Conservation (phyloP, 352 stramenopile species). For the Peronospora farinosa region DNA sequence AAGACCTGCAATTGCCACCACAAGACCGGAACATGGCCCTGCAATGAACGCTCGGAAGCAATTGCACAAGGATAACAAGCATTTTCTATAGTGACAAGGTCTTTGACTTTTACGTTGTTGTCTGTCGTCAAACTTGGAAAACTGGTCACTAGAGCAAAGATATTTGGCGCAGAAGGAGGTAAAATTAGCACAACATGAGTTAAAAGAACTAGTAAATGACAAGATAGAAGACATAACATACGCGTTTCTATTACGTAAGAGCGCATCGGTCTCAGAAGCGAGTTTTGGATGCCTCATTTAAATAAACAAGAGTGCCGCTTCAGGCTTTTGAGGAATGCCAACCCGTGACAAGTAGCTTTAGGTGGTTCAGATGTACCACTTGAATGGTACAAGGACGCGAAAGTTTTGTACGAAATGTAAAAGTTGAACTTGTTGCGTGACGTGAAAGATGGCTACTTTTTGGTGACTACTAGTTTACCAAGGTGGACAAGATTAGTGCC, state of each 20-base stretch:
- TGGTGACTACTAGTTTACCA: no score
- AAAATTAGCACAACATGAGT: neutral
- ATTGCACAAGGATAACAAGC: constrained; percentile 18
- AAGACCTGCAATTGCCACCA: constrained; percentile 30
- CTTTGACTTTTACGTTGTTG: constrained; percentile 4
- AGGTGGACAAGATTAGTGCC: no score
- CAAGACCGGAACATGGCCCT: constrained; percentile 25
- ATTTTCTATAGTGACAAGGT: constrained; percentile 2
- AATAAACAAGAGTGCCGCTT: neutral
- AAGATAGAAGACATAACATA: constrained; percentile 14
- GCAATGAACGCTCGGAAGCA: constrained; percentile 21
- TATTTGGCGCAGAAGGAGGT: constrained; percentile 60
- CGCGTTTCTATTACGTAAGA: constrained; percentile 30
- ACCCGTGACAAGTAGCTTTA: no score
- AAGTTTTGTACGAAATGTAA: no score
- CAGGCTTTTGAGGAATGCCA: no score
- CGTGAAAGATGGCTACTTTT: no score
- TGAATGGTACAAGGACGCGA: no score
- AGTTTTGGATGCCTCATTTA: constrained; percentile 19
- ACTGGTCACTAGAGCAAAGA: constrained; percentile 46
- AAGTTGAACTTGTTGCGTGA: no score
- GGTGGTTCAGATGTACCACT: no score
- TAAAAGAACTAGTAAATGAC: neutral
- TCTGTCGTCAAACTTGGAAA: constrained; percentile 21
- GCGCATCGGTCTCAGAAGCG: constrained; percentile 23